Base-by-base conservation (phyloP, 805 yeast genomes). In the Zygoascus bituminiphila region DNA sequence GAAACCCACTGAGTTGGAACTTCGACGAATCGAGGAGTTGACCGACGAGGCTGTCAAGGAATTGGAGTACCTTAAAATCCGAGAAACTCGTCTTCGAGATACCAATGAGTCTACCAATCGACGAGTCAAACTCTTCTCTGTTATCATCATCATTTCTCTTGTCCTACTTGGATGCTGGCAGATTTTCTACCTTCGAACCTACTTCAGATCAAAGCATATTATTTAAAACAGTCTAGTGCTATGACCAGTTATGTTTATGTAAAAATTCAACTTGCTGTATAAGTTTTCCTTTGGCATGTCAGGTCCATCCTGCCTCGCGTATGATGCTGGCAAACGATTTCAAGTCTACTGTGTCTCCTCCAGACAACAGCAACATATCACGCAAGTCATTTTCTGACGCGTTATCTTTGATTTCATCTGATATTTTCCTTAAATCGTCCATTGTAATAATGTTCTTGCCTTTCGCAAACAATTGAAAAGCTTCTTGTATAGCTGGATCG, bases 61-160 rank as follows among this genome's bases (percentile, higher is more conserved):
- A 62, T 74, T 93, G 66, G 83, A 80, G 53, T 93, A 91, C 69
- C 77, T 93, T 71, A 83, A 83, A 62, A 70, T 69, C 51, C 85
- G 98, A 70, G 98, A 93, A 70, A 91, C 82, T 67, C 79, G 87
- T 68, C 75, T 93, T 69, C 84, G 98, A 73, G 94, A 93, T 66
- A 93, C 98, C 45, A 93, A 93, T 69, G 98, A 93, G 73, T 82
- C 94, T 39, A 93, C 98, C 45, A 93, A 93, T 70, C 75, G 83
- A 57, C 82, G 98, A 65, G 96, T 91, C 51, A 82, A 88, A 71
- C 81, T 82, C 70, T 93, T 93, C 66, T 86, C 95, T 14, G 59
- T 85, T 26, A 61, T 81, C 42, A 78, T 88, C 52, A 74, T 88
- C 50, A 25, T 82, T 36, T 74, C 88, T 33, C 76, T 93, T 64